Percentiles rank a stretch among this genome's conserved stretches.
Evolutionary conservation across 2,329 filamentous ascomycete species (phyloP).

Genomic region (Phyllosticta paracitricarpa): DNA sequence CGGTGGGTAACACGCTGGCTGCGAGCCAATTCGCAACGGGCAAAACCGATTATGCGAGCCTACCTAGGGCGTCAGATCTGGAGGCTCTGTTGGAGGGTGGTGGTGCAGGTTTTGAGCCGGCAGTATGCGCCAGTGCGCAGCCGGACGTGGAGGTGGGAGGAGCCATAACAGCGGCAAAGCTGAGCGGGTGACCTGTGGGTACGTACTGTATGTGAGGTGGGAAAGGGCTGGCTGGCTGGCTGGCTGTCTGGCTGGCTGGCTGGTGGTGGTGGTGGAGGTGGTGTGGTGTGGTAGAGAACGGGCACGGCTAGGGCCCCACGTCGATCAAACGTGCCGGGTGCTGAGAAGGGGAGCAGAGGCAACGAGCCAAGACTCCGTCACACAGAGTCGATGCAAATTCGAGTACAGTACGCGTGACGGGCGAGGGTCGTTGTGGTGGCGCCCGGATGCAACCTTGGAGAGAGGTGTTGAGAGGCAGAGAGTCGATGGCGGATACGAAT

Average conservation of each 20-base stretch:
- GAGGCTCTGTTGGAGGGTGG: not conserved
- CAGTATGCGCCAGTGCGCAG: slow-evolving; percentile 3
- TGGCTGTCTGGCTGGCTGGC: not conserved
- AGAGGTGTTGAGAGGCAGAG: not conserved
- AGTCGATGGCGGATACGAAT: not conserved
- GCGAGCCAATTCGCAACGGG: not conserved
- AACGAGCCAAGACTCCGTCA: not conserved
- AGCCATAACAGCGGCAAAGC: slow-evolving; percentile 3
- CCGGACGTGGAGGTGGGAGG: slow-evolving; percentile 7
- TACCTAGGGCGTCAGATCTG: slow-evolving; percentile 3
- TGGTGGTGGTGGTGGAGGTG: not conserved
- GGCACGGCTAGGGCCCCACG: slow-evolving; percentile 5
- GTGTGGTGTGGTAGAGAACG: slow-evolving; percentile 3
- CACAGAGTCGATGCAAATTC: not conserved
- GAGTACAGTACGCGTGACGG: slow-evolving; percentile 1
- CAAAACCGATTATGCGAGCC: slow-evolving; percentile 4
- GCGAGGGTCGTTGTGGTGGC: not conserved
- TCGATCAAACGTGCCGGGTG: slow-evolving; percentile 6
- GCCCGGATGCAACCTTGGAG: not conserved
- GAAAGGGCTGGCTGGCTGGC: not conserved
- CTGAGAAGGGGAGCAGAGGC: slow-evolving; percentile 2
- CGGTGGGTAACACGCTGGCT: not conserved
- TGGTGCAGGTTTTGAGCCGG: slow-evolving; percentile 3
- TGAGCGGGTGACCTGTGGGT: slow-evolving; percentile 8
- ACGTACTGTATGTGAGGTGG: not conserved